Percentiles rank a stretch among this genome's conserved stretches.
phyloP scores from a whole-genome alignment of 2,329 filamentous ascomycete species.

The Pyrenophora graminea region DNA sequence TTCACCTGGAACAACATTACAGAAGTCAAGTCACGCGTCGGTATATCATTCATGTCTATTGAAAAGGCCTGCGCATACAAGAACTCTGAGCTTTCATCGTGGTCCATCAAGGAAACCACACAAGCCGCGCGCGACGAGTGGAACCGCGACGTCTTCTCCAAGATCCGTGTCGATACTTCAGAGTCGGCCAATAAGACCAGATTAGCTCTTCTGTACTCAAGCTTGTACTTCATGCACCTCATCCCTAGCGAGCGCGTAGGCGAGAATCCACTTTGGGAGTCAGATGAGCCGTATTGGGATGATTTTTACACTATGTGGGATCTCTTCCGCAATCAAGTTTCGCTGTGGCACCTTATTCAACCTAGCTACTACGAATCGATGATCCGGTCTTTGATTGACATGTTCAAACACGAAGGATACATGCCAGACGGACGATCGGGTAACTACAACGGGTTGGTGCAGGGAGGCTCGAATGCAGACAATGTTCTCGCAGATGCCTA shows the following conservation, averaged over 20 bases:
- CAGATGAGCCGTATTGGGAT: conserved; percentile 68
- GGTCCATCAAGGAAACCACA: conserved; percentile 49
- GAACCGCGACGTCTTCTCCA: conserved; percentile 62
- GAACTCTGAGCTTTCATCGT: conserved; percentile 51
- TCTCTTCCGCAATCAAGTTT: conserved; percentile 60
- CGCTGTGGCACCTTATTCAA: conserved; percentile 63
- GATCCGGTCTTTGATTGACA: conserved; percentile 72
- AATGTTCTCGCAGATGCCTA: conserved; percentile 68
- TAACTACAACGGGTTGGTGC: conserved; percentile 60
- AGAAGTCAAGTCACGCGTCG: conserved; percentile 55
- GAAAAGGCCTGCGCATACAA: conserved; percentile 56
- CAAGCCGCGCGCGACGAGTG: conserved; percentile 50
- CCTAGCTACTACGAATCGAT: conserved; percentile 66
- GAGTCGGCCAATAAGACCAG: conserved; percentile 36
- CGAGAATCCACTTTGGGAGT: conserved; percentile 71
- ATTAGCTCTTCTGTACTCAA: conserved; percentile 40
- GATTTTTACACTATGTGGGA: conserved; percentile 79
- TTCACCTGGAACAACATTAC: conserved; percentile 53
- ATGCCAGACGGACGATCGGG: conserved; percentile 68
- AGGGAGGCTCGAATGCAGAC: conserved; percentile 44
- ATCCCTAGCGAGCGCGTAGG: conserved; percentile 51
- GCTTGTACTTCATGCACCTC: conserved; percentile 45
- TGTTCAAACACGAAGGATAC: conserved; percentile 64
- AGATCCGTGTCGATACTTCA: conserved; percentile 51
- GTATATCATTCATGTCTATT: conserved; percentile 54